Evolutionary conservation across 1,284 basidiomycete genomes (phyloP), one percentile per base, ranked within the genome.

Genomic region (Papiliotrema flavescens): DNA sequence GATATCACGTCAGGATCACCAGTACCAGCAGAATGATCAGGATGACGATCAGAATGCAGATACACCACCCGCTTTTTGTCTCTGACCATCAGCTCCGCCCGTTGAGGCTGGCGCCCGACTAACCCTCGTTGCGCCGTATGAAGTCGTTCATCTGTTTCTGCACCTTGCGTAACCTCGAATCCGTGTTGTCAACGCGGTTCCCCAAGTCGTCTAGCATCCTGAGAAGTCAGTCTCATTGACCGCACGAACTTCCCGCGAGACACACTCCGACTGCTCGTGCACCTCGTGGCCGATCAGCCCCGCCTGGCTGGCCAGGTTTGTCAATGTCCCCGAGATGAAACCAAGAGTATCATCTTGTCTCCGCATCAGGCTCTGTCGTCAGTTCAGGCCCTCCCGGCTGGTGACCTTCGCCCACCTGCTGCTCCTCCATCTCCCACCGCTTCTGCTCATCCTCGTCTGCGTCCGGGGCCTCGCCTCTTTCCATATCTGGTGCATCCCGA

Each of bases 201-300:
- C 89, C 88, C 1, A 96, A 78, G 66, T 92, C 90, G 35, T 84
- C 86, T 0, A 96, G 80, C 83, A 96, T 84, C 64, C 90, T 93
- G 62, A n/a, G 19, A 8, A 17, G 14, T 20, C 17, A 15, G 7
- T 24, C 22, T 0, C 17, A 45, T 32, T 11, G 8, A 7, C 2
- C 28, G n/a, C 5, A 44, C n/a, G n/a, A n/a, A n/a, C n/a, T n/a
- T 32, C 28, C 6, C 28, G 28, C 28, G 51, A 20, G 1, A 75
- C 85, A 55, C 61, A 93, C 92, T 90, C 89, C 62, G 86, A 88
- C 63, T 95, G 92, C 71, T 93, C 90, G 4, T 73, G 79, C 44
- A 95, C 89, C 71, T 96, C 92, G 49, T 83, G 84, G 0, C 92
- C 92, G 83, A 96, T 95, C 41, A 95, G 77, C 5, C 87, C 88